Percentiles rank a stretch among this genome's conserved stretches.
Evolutionary conservation across 2,329 filamentous ascomycete genomes (phyloP).

Genomic region (Penicillium sp.): DNA sequence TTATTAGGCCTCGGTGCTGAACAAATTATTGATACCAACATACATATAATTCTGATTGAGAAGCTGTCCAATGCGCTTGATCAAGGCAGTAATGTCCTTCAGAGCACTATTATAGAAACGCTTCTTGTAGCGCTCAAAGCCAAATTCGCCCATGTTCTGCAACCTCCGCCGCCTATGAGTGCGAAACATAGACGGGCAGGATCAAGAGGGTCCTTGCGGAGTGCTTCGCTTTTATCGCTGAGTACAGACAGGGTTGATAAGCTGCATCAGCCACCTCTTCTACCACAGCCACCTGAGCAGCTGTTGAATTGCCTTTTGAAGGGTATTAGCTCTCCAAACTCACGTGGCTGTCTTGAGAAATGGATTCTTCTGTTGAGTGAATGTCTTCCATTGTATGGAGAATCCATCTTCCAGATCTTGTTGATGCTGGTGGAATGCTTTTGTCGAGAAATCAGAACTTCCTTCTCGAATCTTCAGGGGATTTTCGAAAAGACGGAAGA

Average conservation of each 20-base stretch:
- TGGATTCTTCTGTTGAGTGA: constrained; percentile 86
- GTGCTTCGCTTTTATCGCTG: constrained; percentile 37
- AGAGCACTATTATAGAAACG: constrained; percentile 75
- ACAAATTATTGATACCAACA: constrained; percentile 44
- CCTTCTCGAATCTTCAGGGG: constrained; percentile 66
- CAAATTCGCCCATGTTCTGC: constrained; percentile 35
- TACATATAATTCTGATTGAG: constrained; percentile 69
- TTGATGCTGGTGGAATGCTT: constrained; percentile 88
- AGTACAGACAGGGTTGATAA: constrained; percentile 44
- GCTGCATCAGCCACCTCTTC: constrained; percentile 24
- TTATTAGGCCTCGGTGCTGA: constrained; percentile 38
- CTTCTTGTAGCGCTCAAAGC: constrained; percentile 70
- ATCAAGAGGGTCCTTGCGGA: constrained; percentile 39
- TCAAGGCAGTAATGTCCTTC: constrained; percentile 64
- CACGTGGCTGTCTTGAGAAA: constrained; percentile 76
- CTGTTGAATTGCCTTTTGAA: constrained; percentile 75
- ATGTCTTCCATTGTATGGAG: constrained; percentile 77
- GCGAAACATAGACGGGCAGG: constrained; percentile 33
- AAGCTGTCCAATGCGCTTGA: constrained; percentile 60
- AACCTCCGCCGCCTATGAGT: constrained; percentile 26
- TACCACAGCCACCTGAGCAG: constrained; percentile 56
- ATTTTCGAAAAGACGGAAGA: constrained; percentile 38
- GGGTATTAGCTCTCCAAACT: constrained; percentile 71
- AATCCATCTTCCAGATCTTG: constrained; percentile 82
- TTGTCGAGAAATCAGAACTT: constrained; percentile 69